These are phyloP conservation scores for Clarireedia monteithiana DNA, from an alignment of 2,329 filamentous ascomycete genomes.

Conservation along the genomic window DNA sequence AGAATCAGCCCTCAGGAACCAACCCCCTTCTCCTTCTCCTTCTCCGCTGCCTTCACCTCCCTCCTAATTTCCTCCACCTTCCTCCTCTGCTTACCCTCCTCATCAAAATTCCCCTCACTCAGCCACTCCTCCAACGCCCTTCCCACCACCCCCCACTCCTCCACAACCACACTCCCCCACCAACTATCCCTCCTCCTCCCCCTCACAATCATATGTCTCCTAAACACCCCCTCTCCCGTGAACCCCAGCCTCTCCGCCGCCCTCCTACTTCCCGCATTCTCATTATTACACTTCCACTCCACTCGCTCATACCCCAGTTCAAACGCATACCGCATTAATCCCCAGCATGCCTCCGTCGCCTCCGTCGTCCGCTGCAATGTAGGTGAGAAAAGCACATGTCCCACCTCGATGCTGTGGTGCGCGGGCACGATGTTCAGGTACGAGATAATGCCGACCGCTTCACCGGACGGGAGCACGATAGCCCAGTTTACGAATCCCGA, in stretches of 20 bases:
- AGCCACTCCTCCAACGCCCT: constrained; percentile 47
- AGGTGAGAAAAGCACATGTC: constrained; percentile 44
- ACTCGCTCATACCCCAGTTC: constrained; percentile 48
- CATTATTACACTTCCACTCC: constrained; percentile 56
- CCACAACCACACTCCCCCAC: constrained; percentile 51
- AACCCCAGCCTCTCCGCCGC: constrained; percentile 54
- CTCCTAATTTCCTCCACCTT: constrained; percentile 31
- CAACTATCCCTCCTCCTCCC: constrained; percentile 50
- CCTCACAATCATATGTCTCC: constrained; percentile 53
- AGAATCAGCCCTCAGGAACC: background rate
- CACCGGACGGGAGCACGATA: constrained; percentile 1
- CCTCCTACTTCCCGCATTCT: constrained; percentile 45
- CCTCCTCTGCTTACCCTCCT: constrained; percentile 41
- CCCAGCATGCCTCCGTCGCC: constrained; percentile 50
- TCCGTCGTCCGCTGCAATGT: constrained; percentile 44
- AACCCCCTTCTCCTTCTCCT: background rate
- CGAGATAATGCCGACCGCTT: constrained; percentile 34
- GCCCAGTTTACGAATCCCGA: background rate
- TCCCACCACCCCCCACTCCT: constrained; percentile 45
- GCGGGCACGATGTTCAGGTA: constrained; percentile 39
- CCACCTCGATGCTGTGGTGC: constrained; percentile 49
- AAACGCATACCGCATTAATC: constrained; percentile 47
- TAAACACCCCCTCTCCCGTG: constrained; percentile 49
- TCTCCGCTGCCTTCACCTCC: background rate
- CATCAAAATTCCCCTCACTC: constrained; percentile 33